Evolutionary conservation across 2,329 filamentous ascomycete genomes (phyloP).

Genomic region (Chaetomium globosum): DNA sequence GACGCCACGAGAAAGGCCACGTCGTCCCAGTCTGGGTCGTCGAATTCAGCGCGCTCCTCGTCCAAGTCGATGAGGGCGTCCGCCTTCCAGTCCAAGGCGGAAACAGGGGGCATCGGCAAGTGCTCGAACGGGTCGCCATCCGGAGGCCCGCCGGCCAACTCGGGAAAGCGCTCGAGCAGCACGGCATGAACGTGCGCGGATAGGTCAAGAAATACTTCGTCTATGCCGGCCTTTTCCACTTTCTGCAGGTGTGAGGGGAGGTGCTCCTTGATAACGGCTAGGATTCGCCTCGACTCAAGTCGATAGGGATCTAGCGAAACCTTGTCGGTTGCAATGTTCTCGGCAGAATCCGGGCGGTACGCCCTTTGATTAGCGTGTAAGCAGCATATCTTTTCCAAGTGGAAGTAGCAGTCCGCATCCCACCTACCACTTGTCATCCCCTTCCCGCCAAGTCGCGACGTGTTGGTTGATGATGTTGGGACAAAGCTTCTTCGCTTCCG

Average conservation of each 20-base stretch:
- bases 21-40: conserved; percentile 96
- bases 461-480: conserved; percentile 84
- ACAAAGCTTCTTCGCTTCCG: conserved; percentile 84
- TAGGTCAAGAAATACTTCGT: conserved; percentile 93
- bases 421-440: conserved; percentile 73
- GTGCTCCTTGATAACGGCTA: conserved; percentile 74
- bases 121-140: conserved; percentile 72
- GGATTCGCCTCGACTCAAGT: conserved; percentile 77
- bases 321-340: conserved; percentile 84
- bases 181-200: conserved; percentile 79
- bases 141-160: conserved; percentile 67
- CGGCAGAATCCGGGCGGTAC: conserved; percentile 79
- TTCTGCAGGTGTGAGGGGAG: conserved; percentile 68
- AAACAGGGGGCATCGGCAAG: conserved; percentile 69
- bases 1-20: conserved; percentile 82
- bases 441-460: conserved; percentile 92
- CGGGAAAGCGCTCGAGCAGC: conserved; percentile 74
- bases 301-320: conserved; percentile 93
- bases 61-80: conserved; percentile 83
- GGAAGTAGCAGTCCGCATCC: not conserved
- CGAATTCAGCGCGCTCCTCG: conserved; percentile 68
- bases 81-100: conserved; percentile 78
- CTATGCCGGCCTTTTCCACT: conserved; percentile 91
- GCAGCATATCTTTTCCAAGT: not conserved
- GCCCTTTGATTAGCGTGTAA: conserved; percentile 50